Percentiles rank a stretch among this genome's conserved stretches.
These are phyloP conservation scores for Ulvella scutata DNA, from an alignment of 139 green algal genomes.

Conservation along the genomic window DNA sequence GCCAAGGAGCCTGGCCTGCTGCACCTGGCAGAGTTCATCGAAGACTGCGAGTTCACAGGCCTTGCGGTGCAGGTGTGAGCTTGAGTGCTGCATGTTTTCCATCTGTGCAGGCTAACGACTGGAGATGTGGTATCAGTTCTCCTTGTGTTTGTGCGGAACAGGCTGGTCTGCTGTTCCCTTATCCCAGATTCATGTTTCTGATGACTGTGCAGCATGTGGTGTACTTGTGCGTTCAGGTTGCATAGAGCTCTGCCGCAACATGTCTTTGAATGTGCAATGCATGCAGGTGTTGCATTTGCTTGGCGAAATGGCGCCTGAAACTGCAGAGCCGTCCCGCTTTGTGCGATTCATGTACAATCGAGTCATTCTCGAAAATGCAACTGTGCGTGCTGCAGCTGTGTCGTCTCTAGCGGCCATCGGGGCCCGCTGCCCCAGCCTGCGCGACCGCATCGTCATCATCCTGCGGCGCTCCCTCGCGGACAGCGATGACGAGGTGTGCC, in stretches of 20 bases:
- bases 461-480: conserved; percentile 83
- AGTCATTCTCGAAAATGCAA: conserved; percentile 97
- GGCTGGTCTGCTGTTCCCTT: no score
- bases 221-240: not conserved
- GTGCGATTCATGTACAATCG: conserved; percentile 97
- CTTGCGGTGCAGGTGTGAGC: conserved; percentile 76
- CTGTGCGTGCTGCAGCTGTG: conserved; percentile 86
- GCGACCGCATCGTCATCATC: conserved; percentile 64
- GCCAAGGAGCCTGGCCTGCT: conserved; percentile 87
- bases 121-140: no score
- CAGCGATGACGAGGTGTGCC: conserved; percentile 85
- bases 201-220: no score
- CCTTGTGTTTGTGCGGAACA: no score
- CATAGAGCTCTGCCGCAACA: not conserved
- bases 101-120: no score
- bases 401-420: conserved; percentile 80
- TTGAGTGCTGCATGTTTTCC: conserved; percentile 6
- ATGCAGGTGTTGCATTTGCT: conserved; percentile 83
- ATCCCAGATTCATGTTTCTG: no score
- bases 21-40: conserved; percentile 98
- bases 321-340: conserved; percentile 37
- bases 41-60: conserved; percentile 99
- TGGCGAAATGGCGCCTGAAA: conserved; percentile 61
- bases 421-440: conserved; percentile 29
- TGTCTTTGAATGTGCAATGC: not conserved